These are phyloP conservation scores for Triangularia setosa DNA, from an alignment of 2,329 filamentous ascomycete species.

Conservation along the genomic window DNA sequence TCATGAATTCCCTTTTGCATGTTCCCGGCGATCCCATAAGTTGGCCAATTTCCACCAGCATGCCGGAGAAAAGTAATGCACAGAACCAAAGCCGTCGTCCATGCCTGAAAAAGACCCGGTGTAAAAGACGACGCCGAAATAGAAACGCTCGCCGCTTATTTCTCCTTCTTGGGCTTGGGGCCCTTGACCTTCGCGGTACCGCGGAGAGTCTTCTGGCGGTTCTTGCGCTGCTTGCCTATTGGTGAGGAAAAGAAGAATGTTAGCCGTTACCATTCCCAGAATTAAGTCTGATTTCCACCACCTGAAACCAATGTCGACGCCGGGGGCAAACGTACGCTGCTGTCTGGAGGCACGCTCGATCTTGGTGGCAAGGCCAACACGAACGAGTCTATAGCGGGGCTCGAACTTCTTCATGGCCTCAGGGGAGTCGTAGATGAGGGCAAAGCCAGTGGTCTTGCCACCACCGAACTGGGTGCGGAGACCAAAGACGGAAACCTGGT, in stretches of 20 bases:
- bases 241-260: conserved; percentile 16
- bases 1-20: conserved; percentile 26
- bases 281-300: not conserved
- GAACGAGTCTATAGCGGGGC: conserved; percentile 94
- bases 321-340: conserved; percentile 74
- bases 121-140: conserved; percentile 30
- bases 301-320: not conserved
- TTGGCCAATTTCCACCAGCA: conserved; percentile 25
- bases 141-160: conserved; percentile 55
- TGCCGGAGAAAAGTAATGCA: conserved; percentile 33
- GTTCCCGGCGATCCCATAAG: conserved; percentile 21
- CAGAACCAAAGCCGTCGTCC: conserved; percentile 34
- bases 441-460: conserved; percentile 99
- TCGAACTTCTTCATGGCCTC: conserved; percentile 99
- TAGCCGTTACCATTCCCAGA: conserved; percentile 7
- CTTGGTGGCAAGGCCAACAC: conserved; percentile 89
- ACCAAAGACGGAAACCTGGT: conserved; percentile 96
- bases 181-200: conserved; percentile 99
- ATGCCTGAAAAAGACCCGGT: conserved; percentile 29
- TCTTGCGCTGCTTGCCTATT: conserved; percentile 99
- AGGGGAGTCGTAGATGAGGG: conserved; percentile 94
- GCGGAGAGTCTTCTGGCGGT: conserved; percentile 97
- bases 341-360: conserved; percentile 97
- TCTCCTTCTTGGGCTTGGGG: conserved; percentile 89
- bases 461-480: conserved; percentile 99